A percentile compares a stretch with the other conserved stretches of the same genome.
phyloP scores from a whole-genome alignment of 2,329 filamentous ascomycete genomes.

The Fusarium irregulare region DNA sequence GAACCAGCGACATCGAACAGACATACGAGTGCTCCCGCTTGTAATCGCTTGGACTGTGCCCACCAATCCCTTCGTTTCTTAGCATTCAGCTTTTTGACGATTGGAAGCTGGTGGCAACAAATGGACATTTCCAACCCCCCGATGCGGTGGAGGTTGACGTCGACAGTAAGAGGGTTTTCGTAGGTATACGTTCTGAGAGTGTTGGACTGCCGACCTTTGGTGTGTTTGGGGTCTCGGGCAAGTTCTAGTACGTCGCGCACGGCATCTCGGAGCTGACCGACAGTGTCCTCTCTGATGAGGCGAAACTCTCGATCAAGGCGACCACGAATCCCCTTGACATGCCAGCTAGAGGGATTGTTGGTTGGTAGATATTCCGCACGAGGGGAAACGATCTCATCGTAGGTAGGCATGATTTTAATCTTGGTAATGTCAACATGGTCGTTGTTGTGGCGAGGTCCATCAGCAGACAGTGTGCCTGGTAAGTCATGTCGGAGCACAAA shows the following conservation, averaged over 20 bases:
- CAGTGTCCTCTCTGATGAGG: slow-evolving; percentile 65
- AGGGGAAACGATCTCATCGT: not conserved
- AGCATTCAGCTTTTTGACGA: not conserved
- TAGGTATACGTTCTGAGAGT: not conserved
- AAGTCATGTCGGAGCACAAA: not conserved
- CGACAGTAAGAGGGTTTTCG: not conserved
- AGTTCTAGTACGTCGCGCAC: slow-evolving; percentile 49
- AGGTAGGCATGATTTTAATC: slow-evolving; percentile 9
- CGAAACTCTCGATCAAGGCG: slow-evolving; percentile 67
- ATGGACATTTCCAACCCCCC: not conserved
- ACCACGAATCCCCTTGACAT: slow-evolving; percentile 55
- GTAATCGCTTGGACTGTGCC: not conserved
- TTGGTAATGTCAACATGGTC: not conserved
- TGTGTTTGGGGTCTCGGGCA: slow-evolving; percentile 11
- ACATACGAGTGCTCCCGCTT: not conserved
- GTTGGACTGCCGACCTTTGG: not conserved
- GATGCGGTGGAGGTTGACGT: not conserved
- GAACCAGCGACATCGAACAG: not conserved
- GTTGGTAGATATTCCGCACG: not conserved
- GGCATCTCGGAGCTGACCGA: slow-evolving; percentile 64
- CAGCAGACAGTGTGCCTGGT: not conserved
- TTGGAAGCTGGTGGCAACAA: not conserved
- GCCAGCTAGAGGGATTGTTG: slow-evolving; percentile 41
- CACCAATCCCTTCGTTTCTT: slow-evolving; percentile 1
- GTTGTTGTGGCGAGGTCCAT: not conserved